Conservation (phyloP, 805 yeast genomes). For the Debaryomyces hansenii region DNA sequence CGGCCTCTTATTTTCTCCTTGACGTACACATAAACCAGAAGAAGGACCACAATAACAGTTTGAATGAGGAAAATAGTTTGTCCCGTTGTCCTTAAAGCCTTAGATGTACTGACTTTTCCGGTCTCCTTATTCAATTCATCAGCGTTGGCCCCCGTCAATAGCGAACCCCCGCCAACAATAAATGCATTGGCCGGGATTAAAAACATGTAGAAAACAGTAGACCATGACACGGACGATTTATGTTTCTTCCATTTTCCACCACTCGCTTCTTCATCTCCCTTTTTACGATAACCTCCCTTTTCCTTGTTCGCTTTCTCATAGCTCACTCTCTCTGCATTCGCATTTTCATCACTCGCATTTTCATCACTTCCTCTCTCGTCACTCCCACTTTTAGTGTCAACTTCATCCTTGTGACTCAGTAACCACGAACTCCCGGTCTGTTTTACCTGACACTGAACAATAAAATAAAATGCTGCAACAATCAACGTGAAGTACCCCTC, state of each 20-base stretch:
- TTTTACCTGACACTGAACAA: slow-evolving; percentile 24
- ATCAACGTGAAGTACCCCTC: slow-evolving; percentile 40
- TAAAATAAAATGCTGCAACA: slow-evolving; percentile 23
- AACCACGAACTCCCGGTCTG: not conserved
- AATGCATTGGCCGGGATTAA: slow-evolving; percentile 35
- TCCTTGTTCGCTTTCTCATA: no score
- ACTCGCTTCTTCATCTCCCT: not conserved
- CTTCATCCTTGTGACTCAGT: no score
- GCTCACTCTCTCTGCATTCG: slow-evolving; percentile 1
- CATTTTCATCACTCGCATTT: no score
- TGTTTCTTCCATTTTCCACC: not conserved
- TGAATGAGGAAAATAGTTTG: slow-evolving; percentile 28
- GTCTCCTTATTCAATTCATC: slow-evolving; percentile 11
- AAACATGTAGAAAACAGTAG: slow-evolving; percentile 18
- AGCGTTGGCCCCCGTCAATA: slow-evolving; percentile 22
- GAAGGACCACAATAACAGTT: slow-evolving; percentile 17
- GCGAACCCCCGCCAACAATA: slow-evolving; percentile 32
- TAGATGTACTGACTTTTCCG: slow-evolving; percentile 16
- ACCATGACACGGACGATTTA: not conserved
- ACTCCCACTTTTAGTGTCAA: no score
- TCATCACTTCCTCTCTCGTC: slow-evolving; percentile 1
- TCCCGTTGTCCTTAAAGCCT: slow-evolving; percentile 31
- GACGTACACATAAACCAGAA: not conserved
- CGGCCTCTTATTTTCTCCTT: slow-evolving; percentile 18
- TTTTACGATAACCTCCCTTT: not conserved